Evolutionary conservation across 352 stramenopile species (phyloP).

Genomic region (Phytophthora meadii): DNA sequence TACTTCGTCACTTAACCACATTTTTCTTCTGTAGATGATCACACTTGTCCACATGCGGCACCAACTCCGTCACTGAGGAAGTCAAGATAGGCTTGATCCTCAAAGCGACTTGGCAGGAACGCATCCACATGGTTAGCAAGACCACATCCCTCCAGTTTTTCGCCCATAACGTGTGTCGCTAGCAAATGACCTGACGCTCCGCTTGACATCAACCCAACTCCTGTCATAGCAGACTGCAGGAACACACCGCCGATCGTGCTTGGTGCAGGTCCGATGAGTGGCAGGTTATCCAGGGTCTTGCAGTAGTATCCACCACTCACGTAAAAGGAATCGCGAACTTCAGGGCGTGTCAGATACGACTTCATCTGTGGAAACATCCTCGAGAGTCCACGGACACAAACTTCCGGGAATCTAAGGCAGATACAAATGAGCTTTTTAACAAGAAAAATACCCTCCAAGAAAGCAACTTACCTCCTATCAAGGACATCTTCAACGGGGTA

Average conservation of each 20-base stretch:
- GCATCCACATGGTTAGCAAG: conserved; percentile 58
- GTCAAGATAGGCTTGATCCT: conserved; percentile 61
- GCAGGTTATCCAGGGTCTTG: conserved; percentile 82
- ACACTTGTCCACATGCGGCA: conserved; percentile 68
- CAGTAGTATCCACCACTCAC: conserved; percentile 84
- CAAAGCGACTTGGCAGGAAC: conserved; percentile 72
- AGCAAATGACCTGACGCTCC: conserved; percentile 72
- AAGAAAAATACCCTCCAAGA: neutral
- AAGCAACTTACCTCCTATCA: conserved; percentile 49
- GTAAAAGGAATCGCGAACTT: conserved; percentile 69
- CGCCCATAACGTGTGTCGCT: conserved; percentile 68
- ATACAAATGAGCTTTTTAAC: neutral
- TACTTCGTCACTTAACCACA: conserved; percentile 8
- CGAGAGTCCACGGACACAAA: conserved; percentile 64
- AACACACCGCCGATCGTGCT: conserved; percentile 70
- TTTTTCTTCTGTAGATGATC: conserved; percentile 3
- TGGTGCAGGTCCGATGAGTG: conserved; percentile 68
- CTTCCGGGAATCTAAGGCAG: conserved; percentile 65
- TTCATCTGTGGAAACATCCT: conserved; percentile 71
- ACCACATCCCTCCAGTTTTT: conserved; percentile 45
- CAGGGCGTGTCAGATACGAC: conserved; percentile 58
- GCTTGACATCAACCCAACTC: conserved; percentile 81
- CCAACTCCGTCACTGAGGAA: conserved; percentile 57
- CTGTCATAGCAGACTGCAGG: conserved; percentile 76
- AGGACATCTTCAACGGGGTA: conserved; percentile 76